These are phyloP conservation scores for Adansonia digitata DNA, from an alignment of 345 rosid genomes.

Conservation along the genomic window DNA sequence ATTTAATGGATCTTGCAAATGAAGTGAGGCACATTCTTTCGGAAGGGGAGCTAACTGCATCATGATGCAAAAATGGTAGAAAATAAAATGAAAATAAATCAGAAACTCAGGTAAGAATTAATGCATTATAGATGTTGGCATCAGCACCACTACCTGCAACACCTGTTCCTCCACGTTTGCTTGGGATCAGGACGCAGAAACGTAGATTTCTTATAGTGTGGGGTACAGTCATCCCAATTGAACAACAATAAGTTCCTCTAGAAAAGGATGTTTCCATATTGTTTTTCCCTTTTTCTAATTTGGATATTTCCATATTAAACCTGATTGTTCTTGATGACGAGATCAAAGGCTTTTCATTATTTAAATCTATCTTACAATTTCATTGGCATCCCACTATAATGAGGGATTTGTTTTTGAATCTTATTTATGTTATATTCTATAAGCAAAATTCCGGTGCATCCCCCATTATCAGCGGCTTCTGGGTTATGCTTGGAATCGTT, in stretches of 20 bases:
- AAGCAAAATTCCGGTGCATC: background rate
- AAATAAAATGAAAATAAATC: background rate
- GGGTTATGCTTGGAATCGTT: background rate
- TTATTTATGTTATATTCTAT: too few relatives aligned
- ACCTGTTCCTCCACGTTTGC: background rate
- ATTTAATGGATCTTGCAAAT: conserved; percentile 66
- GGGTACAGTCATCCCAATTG: conserved; percentile 8
- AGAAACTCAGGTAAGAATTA: background rate
- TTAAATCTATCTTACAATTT: background rate
- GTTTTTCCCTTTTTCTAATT: background rate
- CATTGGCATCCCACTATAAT: background rate
- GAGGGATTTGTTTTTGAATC: background rate
- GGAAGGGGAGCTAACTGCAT: background rate
- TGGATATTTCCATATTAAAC: background rate
- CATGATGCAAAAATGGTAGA: background rate
- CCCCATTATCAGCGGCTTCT: background rate
- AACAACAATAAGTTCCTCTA: background rate
- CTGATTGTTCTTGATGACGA: background rate
- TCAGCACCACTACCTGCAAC: background rate
- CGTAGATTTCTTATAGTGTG: background rate
- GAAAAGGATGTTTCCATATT: background rate
- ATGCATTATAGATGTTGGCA: background rate
- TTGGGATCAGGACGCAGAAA: background rate
- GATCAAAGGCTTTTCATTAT: background rate
- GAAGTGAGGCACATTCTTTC: conserved; percentile 58